These are phyloP conservation scores for Syzygium aqueum DNA, from an alignment of 345 rosid genomes.

Conservation along the genomic window DNA sequence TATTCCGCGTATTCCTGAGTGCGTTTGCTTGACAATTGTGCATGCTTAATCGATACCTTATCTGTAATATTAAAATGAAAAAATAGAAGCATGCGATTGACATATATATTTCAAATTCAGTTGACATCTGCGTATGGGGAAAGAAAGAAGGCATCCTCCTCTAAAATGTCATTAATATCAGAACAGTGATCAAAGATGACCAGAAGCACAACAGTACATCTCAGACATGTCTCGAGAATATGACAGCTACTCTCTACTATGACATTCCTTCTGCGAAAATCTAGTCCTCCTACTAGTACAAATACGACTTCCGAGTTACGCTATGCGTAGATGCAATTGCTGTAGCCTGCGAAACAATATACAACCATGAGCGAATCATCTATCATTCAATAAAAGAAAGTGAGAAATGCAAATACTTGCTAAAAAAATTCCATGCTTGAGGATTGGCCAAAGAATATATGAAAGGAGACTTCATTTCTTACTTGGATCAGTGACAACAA, in stretches of 20 bases:
- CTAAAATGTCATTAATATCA: neutral
- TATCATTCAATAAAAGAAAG: neutral
- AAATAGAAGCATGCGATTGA: too few relatives aligned
- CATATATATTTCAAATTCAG: neutral
- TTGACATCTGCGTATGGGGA: neutral
- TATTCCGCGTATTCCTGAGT: neutral
- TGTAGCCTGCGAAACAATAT: conserved; percentile 6
- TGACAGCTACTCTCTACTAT: neutral
- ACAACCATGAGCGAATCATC: neutral
- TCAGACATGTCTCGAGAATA: neutral
- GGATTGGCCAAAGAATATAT: neutral
- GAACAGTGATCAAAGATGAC: neutral
- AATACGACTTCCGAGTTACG: neutral
- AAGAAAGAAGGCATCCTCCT: neutral
- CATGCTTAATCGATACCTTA: neutral
- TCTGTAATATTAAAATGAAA: neutral
- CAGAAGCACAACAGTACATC: neutral
- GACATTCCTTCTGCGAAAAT: neutral
- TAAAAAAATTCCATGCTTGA: neutral
- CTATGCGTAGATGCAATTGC: conserved; percentile 3
- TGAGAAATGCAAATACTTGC: neutral
- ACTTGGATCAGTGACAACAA: conserved; percentile 12
- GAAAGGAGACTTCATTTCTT: neutral
- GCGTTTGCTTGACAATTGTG: neutral
- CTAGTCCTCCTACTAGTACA: neutral